phyloP scores from a whole-genome alignment of 768 basidiomycete species.

The Boletus sp. region DNA sequence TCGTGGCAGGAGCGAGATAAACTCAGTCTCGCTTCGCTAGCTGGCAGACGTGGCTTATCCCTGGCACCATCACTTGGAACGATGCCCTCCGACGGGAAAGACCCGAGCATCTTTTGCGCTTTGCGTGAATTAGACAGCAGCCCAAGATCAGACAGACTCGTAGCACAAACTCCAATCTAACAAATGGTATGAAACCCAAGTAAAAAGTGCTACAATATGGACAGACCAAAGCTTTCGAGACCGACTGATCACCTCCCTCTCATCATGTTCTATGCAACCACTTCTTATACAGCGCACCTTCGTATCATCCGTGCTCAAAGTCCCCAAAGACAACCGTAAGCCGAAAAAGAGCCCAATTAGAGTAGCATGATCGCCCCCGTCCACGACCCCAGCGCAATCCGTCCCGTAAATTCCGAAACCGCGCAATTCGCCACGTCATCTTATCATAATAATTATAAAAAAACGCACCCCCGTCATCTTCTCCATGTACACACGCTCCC shows the following conservation, averaged over 20 bases:
- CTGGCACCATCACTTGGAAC: too few species aligned
- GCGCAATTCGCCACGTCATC: slow-evolving; percentile 33
- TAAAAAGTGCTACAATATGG: too few species aligned
- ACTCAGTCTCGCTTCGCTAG: background rate
- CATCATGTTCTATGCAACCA: too few species aligned
- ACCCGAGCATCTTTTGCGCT: too few species aligned
- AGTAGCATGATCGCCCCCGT: slow-evolving; percentile 25
- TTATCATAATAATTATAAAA: background rate
- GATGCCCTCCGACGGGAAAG: too few species aligned
- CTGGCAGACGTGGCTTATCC: slow-evolving; percentile 18
- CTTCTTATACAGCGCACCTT: background rate
- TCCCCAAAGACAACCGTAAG: background rate
- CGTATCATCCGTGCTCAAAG: background rate
- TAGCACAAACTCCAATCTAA: too few species aligned
- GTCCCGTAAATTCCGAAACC: slow-evolving; percentile 42
- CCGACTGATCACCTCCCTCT: too few species aligned
- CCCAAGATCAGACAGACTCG: too few species aligned
- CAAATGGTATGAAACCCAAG: too few species aligned
- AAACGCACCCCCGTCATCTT: background rate
- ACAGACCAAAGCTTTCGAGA: too few species aligned
- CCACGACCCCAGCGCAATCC: slow-evolving; percentile 40
- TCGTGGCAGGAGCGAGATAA: background rate
- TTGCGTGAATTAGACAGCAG: too few species aligned
- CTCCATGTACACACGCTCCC: background rate
- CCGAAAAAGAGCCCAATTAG: background rate